Conservation (phyloP, 805 yeast genomes). For the Metschnikowia matae region DNA sequence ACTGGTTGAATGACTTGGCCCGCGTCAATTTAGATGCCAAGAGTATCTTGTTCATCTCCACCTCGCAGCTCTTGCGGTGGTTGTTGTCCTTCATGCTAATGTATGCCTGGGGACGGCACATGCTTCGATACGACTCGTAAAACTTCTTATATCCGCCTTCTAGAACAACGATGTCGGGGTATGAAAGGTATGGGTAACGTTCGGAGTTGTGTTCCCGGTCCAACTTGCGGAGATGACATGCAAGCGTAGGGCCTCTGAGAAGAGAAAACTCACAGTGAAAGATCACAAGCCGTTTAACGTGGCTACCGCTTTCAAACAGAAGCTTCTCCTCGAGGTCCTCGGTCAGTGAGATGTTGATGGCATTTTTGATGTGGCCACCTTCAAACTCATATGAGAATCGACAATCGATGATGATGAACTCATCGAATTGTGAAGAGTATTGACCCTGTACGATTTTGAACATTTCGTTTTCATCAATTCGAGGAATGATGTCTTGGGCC, state of each 20-base stretch:
- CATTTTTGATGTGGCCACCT: slow-evolving; percentile 90
- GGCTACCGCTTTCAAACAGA: slow-evolving; percentile 21
- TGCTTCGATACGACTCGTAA: slow-evolving; percentile 50
- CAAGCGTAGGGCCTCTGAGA: slow-evolving; percentile 92
- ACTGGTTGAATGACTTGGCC: slow-evolving; percentile 34
- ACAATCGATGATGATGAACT: slow-evolving; percentile 70
- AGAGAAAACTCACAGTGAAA: slow-evolving; percentile 96
- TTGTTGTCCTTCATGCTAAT: slow-evolving; percentile 69
- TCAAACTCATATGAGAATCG: slow-evolving; percentile 87
- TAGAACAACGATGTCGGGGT: slow-evolving; percentile 84
- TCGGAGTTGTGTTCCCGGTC: slow-evolving; percentile 74
- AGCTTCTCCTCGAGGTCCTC: slow-evolving; percentile 61
- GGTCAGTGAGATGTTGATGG: slow-evolving; percentile 71
- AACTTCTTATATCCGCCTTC: slow-evolving; percentile 90
- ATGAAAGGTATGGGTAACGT: slow-evolving; percentile 74
- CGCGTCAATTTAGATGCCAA: slow-evolving; percentile 40
- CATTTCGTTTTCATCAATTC: slow-evolving; percentile 58
- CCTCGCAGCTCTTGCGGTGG: slow-evolving; percentile 39
- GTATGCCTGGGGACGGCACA: slow-evolving; percentile 75
- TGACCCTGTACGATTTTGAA: slow-evolving; percentile 55
- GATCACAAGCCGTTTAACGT: slow-evolving; percentile 49
- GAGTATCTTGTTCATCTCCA: slow-evolving; percentile 41
- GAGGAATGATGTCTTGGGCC: slow-evolving; percentile 59
- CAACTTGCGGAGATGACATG: slow-evolving; percentile 74
- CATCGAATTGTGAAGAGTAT: slow-evolving; percentile 48